Percentiles rank a stretch among this genome's conserved stretches.
These are phyloP conservation scores for Chrysoporthe deuterocubensis DNA, from an alignment of 2,329 filamentous ascomycete species.

Conservation along the genomic window DNA sequence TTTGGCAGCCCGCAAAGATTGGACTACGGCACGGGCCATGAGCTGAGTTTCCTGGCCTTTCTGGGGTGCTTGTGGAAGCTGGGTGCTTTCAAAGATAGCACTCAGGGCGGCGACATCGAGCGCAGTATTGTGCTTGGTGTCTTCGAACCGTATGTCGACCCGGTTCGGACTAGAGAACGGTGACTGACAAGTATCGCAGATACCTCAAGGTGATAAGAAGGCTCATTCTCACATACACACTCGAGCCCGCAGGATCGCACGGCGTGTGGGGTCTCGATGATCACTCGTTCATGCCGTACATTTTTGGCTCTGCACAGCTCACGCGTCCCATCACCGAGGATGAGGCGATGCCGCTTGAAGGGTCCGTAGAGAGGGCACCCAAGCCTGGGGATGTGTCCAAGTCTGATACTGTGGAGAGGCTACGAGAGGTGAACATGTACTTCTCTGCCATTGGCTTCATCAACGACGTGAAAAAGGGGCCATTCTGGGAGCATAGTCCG, in stretches of 20 bases:
- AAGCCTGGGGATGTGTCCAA: constrained; percentile 73
- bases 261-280: constrained; percentile 99
- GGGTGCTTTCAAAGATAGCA: constrained; percentile 69
- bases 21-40: constrained; percentile 96
- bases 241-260: constrained; percentile 94
- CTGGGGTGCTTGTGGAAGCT: constrained; percentile 90
- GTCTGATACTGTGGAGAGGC: constrained; percentile 63
- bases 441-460: constrained; percentile 97
- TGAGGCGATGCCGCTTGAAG: constrained; percentile 74
- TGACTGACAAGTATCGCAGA: constrained; percentile 45
- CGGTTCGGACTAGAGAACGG: background rate
- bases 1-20: constrained; percentile 89
- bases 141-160: constrained; percentile 73
- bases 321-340: constrained; percentile 71
- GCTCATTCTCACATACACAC: constrained; percentile 86
- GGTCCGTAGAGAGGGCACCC: constrained; percentile 73
- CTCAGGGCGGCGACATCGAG: constrained; percentile 62
- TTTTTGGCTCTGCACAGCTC: constrained; percentile 91
- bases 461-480: constrained; percentile 92
- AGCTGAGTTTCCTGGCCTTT: constrained; percentile 93
- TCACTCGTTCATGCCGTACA: constrained; percentile 91
- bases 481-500: constrained; percentile 96
- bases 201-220: constrained; percentile 81
- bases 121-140: constrained; percentile 80
- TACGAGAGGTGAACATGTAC: constrained; percentile 78